Conservation (phyloP, 192 early-diverging fungal species). For the Ambispora gerdemannii region DNA sequence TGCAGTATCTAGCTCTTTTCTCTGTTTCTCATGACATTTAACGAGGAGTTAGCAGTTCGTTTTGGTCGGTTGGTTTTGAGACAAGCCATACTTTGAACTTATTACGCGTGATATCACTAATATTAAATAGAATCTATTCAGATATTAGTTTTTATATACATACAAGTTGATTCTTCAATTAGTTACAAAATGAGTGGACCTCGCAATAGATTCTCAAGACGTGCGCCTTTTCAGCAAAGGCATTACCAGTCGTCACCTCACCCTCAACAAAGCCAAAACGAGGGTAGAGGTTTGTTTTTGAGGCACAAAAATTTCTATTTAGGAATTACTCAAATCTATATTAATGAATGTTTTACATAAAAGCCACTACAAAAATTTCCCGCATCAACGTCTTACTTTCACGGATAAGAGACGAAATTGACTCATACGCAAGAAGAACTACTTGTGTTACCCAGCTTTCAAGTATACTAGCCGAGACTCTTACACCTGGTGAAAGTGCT, state of each 20-base stretch:
- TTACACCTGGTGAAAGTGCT: slow-evolving; percentile 3
- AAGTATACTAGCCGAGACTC: background rate
- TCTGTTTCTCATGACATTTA: too few species aligned
- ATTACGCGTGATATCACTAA: too few species aligned
- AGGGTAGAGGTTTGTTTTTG: background rate
- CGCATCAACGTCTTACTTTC: slow-evolving; percentile 17
- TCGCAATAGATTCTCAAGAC: slow-evolving; percentile 5
- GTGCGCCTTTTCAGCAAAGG: background rate
- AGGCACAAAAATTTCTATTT: background rate
- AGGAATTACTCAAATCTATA: background rate
- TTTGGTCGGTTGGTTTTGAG: too few species aligned
- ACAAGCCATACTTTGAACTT: too few species aligned
- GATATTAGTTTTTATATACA: too few species aligned
- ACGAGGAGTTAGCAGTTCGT: too few species aligned
- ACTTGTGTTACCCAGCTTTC: slow-evolving; percentile 4
- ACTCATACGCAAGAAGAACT: slow-evolving; percentile 2
- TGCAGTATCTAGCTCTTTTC: too few species aligned
- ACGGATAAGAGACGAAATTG: slow-evolving; percentile 22
- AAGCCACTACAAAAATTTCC: slow-evolving; percentile 18
- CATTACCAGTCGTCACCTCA: background rate
- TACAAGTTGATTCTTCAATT: too few species aligned
- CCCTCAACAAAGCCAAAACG: background rate
- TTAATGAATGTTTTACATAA: background rate
- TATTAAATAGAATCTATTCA: too few species aligned
- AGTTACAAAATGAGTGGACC: slow-evolving; percentile 28